These are phyloP conservation scores for Haplosporangium sp. DNA, from an alignment of 371 early-diverging fungal species.

Conservation along the genomic window DNA sequence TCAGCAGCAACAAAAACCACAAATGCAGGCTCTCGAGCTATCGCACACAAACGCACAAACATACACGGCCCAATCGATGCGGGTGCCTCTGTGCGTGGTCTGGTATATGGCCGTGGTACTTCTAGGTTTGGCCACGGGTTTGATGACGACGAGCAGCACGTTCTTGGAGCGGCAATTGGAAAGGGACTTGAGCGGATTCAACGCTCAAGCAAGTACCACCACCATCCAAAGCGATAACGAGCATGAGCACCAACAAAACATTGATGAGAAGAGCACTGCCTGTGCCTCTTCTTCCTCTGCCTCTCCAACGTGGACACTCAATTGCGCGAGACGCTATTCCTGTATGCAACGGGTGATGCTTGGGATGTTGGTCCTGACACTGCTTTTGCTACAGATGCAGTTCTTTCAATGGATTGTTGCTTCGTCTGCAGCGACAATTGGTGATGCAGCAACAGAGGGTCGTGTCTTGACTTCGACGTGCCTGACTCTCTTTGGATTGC, in stretches of 20 bases:
- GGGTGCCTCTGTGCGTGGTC: conserved; percentile 13
- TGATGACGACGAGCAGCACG: conserved; percentile 20
- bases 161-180: conserved; percentile 10
- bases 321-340: background rate
- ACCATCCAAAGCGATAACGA: background rate
- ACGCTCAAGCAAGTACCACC: too few species aligned
- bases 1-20: background rate
- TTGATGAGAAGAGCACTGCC: background rate
- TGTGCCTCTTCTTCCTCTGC: background rate
- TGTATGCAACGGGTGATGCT: conserved; percentile 1
- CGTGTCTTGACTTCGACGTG: conserved; percentile 2
- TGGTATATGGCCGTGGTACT: conserved; percentile 23
- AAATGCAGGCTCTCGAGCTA: conserved; percentile 3
- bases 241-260: too few species aligned
- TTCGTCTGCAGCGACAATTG: background rate
- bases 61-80: background rate
- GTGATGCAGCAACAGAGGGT: background rate
- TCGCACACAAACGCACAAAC: background rate
- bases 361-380: conserved; percentile 7
- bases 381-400: conserved; percentile 12
- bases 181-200: background rate
- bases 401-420: conserved; percentile 17
- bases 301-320: background rate
- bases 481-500: conserved; percentile 4
- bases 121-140: conserved; percentile 30